Evolutionary conservation across 1,284 basidiomycete genomes (phyloP), one percentile per base, ranked within the genome.

Genomic region (Dichomitus squalens): DNA sequence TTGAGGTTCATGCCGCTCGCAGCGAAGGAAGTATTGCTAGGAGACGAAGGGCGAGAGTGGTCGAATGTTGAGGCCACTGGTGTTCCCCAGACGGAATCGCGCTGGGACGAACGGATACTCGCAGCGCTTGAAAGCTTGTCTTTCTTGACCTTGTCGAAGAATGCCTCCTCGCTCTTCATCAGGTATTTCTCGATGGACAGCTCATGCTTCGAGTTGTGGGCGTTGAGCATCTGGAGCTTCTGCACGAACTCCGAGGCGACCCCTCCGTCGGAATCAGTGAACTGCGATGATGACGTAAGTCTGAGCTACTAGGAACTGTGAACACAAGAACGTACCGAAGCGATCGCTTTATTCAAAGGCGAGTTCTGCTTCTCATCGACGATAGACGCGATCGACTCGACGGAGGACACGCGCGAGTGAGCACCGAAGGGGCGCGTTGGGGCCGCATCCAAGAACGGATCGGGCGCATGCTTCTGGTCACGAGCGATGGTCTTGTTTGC

Each of bases 141-240:
- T 75, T 87, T 92, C 71, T 90, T 86, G 63, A 94, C 90, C 70
- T 88, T 90, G 61, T 90, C 88, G 75, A 95, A 96, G 86, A 95
- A 96, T 0, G 86, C 87, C 71, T 95, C 93, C 74, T 96, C 94
- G 66, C 90, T 93, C 79, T 95, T 95, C 66, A 87, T 81, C 65
- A 96, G 75, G 80, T 82, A 96, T 70, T 91, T 90, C 70, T 96
- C 94, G 65, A 96, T 96, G 47, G 92, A 96, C 38, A 96, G 72
- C 67, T 96, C 94, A 58, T 86, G 84, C 76, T 93, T 93, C 6
- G 94, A 96, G 70, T 96, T 96, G 58, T 92, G 90, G 0, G 92
- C 78, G 44, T 84, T 88, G 52, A 97, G 81, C 60, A 74, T 73
- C 69, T 93, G 88, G 44, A 97, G 76, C 71, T 92, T 94, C 66